Base-by-base conservation (phyloP, 805 yeast genomes). In the Yamadazyma kitorensis region DNA sequence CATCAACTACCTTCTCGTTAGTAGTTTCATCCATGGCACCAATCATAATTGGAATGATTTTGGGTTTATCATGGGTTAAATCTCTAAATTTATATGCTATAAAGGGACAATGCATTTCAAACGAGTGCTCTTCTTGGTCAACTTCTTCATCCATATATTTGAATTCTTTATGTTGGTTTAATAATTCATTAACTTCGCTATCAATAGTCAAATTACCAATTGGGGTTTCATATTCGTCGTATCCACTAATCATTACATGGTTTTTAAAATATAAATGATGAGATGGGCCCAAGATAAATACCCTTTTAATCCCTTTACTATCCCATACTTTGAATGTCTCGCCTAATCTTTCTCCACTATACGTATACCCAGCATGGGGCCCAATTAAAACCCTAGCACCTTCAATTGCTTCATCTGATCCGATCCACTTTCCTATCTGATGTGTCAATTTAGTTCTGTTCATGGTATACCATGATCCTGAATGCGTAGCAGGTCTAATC, bases 21-120 rank as follows among this genome's bases (percentile, higher is more conserved):
- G 72, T 60, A 2, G 39, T 40, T 11, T 64, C 63, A 34, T 72
- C 74, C 22, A 81, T 63, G 10, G 77, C 78, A 15, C 95, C 81
- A 4, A 93, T 72, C 74, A 91, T 67, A 28, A 93, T 74, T 0
- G 98, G 98, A 2, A 93, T 70, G 6, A 91, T 74, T 21, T 56
- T 10, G 67, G 81, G 41, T 33, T 43, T n/a, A 45, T 67, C 42
- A 14, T 9, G 13, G n/a, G 13, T 47, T 6, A 53, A 48, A 4
- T 51, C 43, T 3, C 51, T 47, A 7, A 80, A 67, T 34, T 71
- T 60, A 39, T 75, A 70, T 47, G 74, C 70, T 6, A 86, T 61
- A 40, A 76, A 80, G 0, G 98, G 96, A 52, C 82, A 72, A 57
- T 93, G 98, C 96, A 93, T 86, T 51, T 93, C 98, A 49, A 93